A percentile compares a stretch with the other conserved stretches of the same genome.
phyloP scores from a whole-genome alignment of 2,329 filamentous ascomycete species.

The Capronia americana region DNA sequence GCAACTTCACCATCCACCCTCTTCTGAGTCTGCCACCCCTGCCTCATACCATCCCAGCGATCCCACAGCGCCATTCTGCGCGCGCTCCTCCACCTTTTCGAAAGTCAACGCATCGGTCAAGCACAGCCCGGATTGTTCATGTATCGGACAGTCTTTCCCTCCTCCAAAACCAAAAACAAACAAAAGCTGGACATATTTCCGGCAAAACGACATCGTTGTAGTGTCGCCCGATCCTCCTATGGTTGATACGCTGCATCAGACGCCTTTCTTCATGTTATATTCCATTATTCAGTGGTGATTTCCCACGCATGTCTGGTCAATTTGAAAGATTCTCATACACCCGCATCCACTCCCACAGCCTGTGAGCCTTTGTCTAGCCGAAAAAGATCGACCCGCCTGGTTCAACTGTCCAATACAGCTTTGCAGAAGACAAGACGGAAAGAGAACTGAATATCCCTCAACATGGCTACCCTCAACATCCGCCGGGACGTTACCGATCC shows the following conservation, averaged over 20 bases:
- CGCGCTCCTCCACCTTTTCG: constrained; percentile 14
- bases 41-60: not conserved
- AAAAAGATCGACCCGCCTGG: constrained; percentile 19
- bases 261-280: constrained; percentile 40
- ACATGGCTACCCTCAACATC: constrained; percentile 91
- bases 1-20: not conserved
- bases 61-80: constrained; percentile 15
- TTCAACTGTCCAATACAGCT: constrained; percentile 20
- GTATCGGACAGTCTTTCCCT: constrained; percentile 97
- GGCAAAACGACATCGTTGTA: constrained; percentile 93
- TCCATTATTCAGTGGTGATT: constrained; percentile 37
- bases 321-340: constrained; percentile 48
- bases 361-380: constrained; percentile 43
- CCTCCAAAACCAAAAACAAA: constrained; percentile 92
- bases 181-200: constrained; percentile 97
- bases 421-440: constrained; percentile 13
- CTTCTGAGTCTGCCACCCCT: not conserved
- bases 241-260: constrained; percentile 69
- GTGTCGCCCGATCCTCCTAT: constrained; percentile 81
- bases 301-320: constrained; percentile 66
- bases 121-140: constrained; percentile 73
- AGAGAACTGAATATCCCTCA: constrained; percentile 57
- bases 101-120: constrained; percentile 28
- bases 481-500: constrained; percentile 84
- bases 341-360: constrained; percentile 46